Conservation (phyloP, 2,329 filamentous ascomycete species). For the Monosporascus ibericus region DNA sequence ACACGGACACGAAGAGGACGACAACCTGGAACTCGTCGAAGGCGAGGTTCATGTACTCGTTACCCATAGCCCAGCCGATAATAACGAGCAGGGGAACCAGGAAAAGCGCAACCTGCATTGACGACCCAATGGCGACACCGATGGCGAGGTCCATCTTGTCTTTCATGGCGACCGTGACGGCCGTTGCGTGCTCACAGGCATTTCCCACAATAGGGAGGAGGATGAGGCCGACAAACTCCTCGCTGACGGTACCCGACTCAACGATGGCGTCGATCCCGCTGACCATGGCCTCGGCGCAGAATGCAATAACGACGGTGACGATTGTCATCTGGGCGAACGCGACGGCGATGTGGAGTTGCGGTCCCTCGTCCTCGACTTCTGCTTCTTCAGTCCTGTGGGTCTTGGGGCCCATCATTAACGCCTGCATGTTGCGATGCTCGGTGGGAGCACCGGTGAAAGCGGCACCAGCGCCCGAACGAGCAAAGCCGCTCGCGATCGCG, state of each 20-base stretch:
- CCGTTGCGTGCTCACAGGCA: conserved; percentile 75
- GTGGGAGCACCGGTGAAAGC: conserved; percentile 11
- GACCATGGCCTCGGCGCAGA: conserved; percentile 77
- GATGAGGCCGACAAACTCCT: conserved; percentile 75
- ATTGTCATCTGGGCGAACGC: conserved; percentile 64
- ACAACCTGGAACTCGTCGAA: conserved; percentile 89
- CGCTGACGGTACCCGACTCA: conserved; percentile 50
- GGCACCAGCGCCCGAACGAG: conserved; percentile 10
- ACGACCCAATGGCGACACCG: conserved; percentile 72
- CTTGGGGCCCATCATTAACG: conserved; percentile 36
- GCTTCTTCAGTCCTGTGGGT: conserved; percentile 39
- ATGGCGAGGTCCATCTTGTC: conserved; percentile 84
- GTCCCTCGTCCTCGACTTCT: conserved; percentile 68
- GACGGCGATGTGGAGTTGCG: conserved; percentile 65
- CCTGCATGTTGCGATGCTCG: conserved; percentile 38
- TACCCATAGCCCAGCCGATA: conserved; percentile 69
- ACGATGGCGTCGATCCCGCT: conserved; percentile 66
- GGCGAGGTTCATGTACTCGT: conserved; percentile 70
- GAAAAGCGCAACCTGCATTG: conserved; percentile 76
- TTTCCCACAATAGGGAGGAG: conserved; percentile 80
- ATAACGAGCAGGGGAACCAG: conserved; percentile 71
- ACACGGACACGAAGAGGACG: conserved; percentile 73
- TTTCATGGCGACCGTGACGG: conserved; percentile 72
- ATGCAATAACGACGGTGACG: conserved; percentile 73
- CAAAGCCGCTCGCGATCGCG: conserved; percentile 18